phyloP scores from a whole-genome alignment of 2,329 filamentous ascomycete species.

The Penicillium thymicola region DNA sequence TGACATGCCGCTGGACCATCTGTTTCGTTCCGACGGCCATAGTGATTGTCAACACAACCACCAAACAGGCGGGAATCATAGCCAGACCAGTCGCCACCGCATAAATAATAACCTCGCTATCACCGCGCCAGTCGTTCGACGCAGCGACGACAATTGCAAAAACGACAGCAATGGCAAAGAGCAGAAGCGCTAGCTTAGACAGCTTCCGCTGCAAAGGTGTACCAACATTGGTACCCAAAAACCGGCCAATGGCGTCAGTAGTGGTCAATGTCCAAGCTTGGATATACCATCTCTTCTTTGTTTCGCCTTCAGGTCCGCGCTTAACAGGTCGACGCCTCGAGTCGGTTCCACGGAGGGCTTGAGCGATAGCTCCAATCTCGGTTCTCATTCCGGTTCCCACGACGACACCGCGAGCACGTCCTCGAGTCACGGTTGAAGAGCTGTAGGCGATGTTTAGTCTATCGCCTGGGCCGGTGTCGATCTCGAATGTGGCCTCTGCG shows the following conservation, averaged over 20 bases:
- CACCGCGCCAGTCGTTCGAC: constrained; percentile 56
- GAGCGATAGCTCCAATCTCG: constrained; percentile 64
- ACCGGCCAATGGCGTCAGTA: constrained; percentile 58
- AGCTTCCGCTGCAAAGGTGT: constrained; percentile 68
- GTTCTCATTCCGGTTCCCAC: constrained; percentile 62
- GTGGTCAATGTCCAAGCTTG: constrained; percentile 53
- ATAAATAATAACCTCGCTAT: constrained; percentile 63
- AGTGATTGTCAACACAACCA: constrained; percentile 65
- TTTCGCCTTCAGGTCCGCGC: constrained; percentile 49
- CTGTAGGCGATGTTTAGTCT: constrained; percentile 61
- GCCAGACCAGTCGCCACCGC: constrained; percentile 58
- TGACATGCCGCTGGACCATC: constrained; percentile 57
- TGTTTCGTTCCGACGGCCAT: constrained; percentile 61
- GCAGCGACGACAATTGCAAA: constrained; percentile 68
- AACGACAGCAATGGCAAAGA: constrained; percentile 65
- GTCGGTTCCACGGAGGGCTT: constrained; percentile 59
- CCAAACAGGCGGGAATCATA: constrained; percentile 62
- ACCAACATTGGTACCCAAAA: constrained; percentile 66
- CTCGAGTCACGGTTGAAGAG: constrained; percentile 60
- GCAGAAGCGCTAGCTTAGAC: constrained; percentile 62
- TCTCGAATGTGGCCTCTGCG: constrained; percentile 42
- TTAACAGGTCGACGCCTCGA: constrained; percentile 52
- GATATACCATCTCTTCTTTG: constrained; percentile 52
- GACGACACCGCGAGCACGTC: constrained; percentile 58
- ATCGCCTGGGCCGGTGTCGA: constrained; percentile 57